phyloP scores from a whole-genome alignment of 768 basidiomycete genomes.

The Mycena epipterygia region DNA sequence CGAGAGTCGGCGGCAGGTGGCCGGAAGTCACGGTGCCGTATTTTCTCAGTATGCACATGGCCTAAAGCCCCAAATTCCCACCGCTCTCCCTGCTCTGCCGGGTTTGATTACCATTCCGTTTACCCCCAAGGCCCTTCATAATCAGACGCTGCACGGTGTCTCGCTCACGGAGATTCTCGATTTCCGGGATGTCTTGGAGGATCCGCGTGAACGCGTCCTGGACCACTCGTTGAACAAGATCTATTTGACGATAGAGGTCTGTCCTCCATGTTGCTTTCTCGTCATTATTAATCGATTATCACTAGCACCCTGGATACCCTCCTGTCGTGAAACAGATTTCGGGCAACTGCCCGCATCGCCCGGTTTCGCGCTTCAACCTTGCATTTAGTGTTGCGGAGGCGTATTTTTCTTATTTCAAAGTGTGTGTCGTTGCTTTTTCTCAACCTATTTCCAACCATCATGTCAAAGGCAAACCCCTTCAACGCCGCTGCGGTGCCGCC shows the following conservation, averaged over 20 bases:
- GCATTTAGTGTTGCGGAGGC: slow-evolving; percentile 35
- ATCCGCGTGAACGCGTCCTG: slow-evolving; percentile 28
- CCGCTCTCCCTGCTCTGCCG: slow-evolving; percentile 8
- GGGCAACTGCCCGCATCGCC: slow-evolving; percentile 35
- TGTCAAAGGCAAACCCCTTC: slow-evolving; percentile 2
- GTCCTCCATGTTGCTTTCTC: not conserved
- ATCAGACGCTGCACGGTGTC: slow-evolving; percentile 23
- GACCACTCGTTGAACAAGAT: slow-evolving; percentile 24
- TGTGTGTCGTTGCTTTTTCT: not conserved
- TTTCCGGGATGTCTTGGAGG: slow-evolving; percentile 33
- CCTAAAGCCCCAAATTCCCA: slow-evolving; percentile 25
- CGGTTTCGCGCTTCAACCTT: slow-evolving; percentile 32
- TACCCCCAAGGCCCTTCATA: slow-evolving; percentile 23
- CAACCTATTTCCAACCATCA: not conserved
- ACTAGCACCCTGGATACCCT: slow-evolving; percentile 34
- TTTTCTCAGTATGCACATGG: slow-evolving; percentile 32
- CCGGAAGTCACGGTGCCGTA: slow-evolving; percentile 20
- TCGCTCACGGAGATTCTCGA: slow-evolving; percentile 35
- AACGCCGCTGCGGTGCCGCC: slow-evolving; percentile 7
- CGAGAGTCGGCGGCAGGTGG: slow-evolving; percentile 28
- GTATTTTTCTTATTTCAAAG: slow-evolving; percentile 30
- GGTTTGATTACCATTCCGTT: slow-evolving; percentile 35
- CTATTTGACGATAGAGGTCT: slow-evolving; percentile 31
- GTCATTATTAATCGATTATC: not conserved
- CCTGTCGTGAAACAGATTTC: slow-evolving; percentile 18